Evolutionary conservation across 805 yeast genomes (phyloP), one percentile per base, ranked within the genome.

Genomic region (Lipomyces lipofer): DNA sequence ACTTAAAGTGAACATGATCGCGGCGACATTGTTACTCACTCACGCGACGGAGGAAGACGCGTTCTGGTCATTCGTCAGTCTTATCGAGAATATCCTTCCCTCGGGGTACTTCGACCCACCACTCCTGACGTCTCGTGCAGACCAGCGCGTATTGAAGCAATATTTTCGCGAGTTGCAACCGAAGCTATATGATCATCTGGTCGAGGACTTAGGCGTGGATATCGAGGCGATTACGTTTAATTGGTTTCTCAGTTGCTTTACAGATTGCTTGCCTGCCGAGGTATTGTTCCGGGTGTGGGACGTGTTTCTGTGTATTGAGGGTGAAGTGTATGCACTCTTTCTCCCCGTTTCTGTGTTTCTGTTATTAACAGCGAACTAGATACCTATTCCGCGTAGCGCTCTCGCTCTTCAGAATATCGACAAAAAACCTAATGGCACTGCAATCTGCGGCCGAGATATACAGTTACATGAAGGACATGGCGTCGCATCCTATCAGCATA

Each of bases 181-280:
- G 0, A 63, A 67, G 32, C 63, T 81, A 12, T 56, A 64, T 47
- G 61, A 54, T 3, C 81, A 79, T 53, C 70, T 71, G 44, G 48
- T 75, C 27, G 21, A 46, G 2, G 49, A 44, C 0, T 58, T 71
- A 4, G 70, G 69, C 1, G 73, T 81, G 30, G 80, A 80, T 47
- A 59, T 78, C 2, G 81, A 78, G 43, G 72, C 78, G 15, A 73
- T 80, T 22, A 74, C 82, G 10, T 73, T 79, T 62, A 78, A 78
- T 54, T 81, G 85, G 85, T 80, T 82, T 71, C 69, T 81, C 13
- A 73, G 81, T 8, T 66, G 82, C 28, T 81, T 80, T 63, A 76
- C 81, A 0, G 83, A 74, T 43, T 72, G 79, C 32, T 63, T 79
- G n/a, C 76, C 79, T 1, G 70, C 78, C 1, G 83, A 81, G 29